These are phyloP conservation scores for Zychaea mexicana DNA, from an alignment of 371 early-diverging fungal genomes.

Conservation along the genomic window DNA sequence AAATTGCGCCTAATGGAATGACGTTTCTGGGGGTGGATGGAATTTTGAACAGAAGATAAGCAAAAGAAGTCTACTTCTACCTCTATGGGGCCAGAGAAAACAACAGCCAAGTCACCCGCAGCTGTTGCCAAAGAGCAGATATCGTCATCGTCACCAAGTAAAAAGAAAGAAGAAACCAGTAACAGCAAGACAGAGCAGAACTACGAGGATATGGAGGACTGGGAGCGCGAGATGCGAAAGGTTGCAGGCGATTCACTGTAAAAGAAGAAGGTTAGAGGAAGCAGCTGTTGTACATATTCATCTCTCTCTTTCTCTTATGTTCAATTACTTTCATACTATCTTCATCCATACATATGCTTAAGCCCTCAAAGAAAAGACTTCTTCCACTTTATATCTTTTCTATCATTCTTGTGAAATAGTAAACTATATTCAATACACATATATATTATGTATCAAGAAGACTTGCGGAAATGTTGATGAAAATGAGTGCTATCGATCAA, in stretches of 20 bases:
- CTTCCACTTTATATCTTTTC: too few relatives aligned
- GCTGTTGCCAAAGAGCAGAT: too few relatives aligned
- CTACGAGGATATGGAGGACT: slow-evolving; percentile 44
- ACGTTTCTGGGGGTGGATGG: too few relatives aligned
- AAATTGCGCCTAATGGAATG: too few relatives aligned
- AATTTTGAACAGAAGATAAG: too few relatives aligned
- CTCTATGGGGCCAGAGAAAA: too few relatives aligned
- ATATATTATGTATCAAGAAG: neutral
- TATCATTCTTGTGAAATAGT: neutral
- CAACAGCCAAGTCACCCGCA: slow-evolving; percentile 2
- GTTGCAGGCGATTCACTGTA: slow-evolving; percentile 20
- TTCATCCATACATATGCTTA: too few relatives aligned
- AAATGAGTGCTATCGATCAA: too few relatives aligned
- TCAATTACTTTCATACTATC: too few relatives aligned
- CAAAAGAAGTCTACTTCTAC: too few relatives aligned
- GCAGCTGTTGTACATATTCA: neutral
- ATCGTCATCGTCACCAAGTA: neutral
- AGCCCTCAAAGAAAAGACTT: too few relatives aligned
- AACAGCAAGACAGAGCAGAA: slow-evolving; percentile 10
- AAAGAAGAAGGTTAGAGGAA: neutral
- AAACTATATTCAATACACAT: neutral
- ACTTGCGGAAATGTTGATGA: too few relatives aligned
- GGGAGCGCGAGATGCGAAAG: slow-evolving; percentile 43
- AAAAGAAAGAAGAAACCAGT: neutral
- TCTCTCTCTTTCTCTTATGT: neutral